Base-by-base conservation (phyloP, 768 basidiomycete genomes). In the Hericium rajendrae region DNA sequence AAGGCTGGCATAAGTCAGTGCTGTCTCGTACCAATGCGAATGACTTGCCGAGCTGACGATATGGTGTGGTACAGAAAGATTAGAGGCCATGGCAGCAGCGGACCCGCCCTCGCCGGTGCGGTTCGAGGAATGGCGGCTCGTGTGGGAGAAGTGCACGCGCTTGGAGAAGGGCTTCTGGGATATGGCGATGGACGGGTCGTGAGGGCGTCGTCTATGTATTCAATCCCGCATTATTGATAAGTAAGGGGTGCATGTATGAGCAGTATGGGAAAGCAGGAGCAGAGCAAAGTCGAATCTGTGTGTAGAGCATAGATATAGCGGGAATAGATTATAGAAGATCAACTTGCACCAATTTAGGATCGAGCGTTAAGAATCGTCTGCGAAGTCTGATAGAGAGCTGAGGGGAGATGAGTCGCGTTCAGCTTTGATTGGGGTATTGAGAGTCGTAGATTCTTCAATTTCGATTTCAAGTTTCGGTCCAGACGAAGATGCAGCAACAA, bases 151-250 rank as follows among this genome's bases (percentile, higher is more conserved):
- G 55, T 91, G 89, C 65, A 84, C 88, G 0, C 69, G 72, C 49
- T 73, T 97, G 49, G 94, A 97, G 72, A 86, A 82, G 62, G 81
- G 78, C 0, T 95, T 95, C 67, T 97, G 94, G 94, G 88, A 94
- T 49, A 82, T 82, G 75, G 81, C 80, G 4, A 62, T 63, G 60
- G n/a, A 60, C 9, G 24, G 54, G 11, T 62, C 61, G n/a, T 64
- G 50, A 57, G 28, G 28, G 4, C 16, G 41, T 16, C 16, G 55
- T 38, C 32, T 32, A 32, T 22, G 22, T 22, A 22, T 32, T 8
- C 32, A 32, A 32, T 32, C 9, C 6, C 8, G 6, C 9, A 32
- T 32, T 32, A 32, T 32, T 32, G 32, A 32, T 32, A 32, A 32
- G 32, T 32, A 32, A 32, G 32, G 32, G 32, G 32, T 32, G 32